phyloP scores from a whole-genome alignment of 1,139 yeast species.

The Sugiyamaella novakii region DNA sequence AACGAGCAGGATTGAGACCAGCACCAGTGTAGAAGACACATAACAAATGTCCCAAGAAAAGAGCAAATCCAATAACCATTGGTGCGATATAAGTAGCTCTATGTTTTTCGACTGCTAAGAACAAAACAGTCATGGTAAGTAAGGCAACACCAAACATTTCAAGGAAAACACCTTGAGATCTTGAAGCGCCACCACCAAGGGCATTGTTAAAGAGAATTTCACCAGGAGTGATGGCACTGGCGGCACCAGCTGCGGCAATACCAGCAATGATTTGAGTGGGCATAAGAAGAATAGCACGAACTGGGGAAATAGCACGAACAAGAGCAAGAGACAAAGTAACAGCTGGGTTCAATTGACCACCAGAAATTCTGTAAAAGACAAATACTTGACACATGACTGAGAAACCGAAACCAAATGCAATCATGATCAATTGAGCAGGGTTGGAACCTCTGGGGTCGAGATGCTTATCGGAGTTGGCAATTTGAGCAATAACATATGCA shows the following conservation, averaged over 20 bases:
- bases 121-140: constrained; percentile 73
- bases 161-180: constrained; percentile 73
- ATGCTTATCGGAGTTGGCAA: constrained; percentile 57
- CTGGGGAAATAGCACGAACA: constrained; percentile 72
- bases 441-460: constrained; percentile 49
- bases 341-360: constrained; percentile 91
- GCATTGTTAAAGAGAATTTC: constrained; percentile 69
- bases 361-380: constrained; percentile 76
- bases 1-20: constrained; percentile 89
- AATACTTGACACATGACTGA: constrained; percentile 78
- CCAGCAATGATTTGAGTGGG: constrained; percentile 77
- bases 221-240: constrained; percentile 86
- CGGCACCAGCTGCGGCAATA: constrained; percentile 93
- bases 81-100: constrained; percentile 80
- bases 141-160: constrained; percentile 81
- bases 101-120: constrained; percentile 84
- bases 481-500: constrained; percentile 82
- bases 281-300: constrained; percentile 68
- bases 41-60: constrained; percentile 80
- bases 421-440: constrained; percentile 74
- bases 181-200: constrained; percentile 72
- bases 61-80: constrained; percentile 76
- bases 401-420: constrained; percentile 85
- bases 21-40: constrained; percentile 89
- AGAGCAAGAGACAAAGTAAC: constrained; percentile 73